Base-by-base conservation (phyloP, 768 basidiomycete genomes). In the Boletus huronensis region DNA sequence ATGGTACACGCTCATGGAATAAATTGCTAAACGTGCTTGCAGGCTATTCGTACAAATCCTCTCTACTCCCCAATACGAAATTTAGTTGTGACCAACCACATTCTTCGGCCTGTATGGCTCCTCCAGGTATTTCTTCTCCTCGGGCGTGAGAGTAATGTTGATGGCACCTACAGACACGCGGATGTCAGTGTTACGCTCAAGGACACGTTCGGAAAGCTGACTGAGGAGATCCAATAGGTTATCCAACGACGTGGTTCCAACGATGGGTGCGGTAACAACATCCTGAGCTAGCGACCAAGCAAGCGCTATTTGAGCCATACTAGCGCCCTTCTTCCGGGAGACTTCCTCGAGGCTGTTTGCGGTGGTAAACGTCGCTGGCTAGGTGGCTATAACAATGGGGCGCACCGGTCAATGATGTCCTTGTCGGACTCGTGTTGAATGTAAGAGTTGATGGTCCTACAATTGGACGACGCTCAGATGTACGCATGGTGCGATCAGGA, bases 31-130 rank as follows among this genome's bases (percentile, higher is more conserved):
- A 9, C 29, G 0, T 44, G 14, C 13, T 29, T 13, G 19, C 36
- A 19, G 19, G 17, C n/a, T 55, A 55, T 19, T 36, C 28, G 14
- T 43, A 31, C 53, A 17, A n/a, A n/a, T 23, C 1, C 9, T 35
- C 26, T 14, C 13, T 13, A 11, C 10, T 47, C 13, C 7, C 11
- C n/a, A 23, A 14, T 11, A 21, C 10, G 16, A 17, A 26, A 17
- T 36, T 71, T 58, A 75, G 16, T 40, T 41, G 62, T 82, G 79
- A 11, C 83, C 81, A n/a, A 78, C 61, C 16, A 82, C 68, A 1
- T 55, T 57, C 53, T 73, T 48, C 5, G 55, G 19, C 26, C 32
- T 40, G 44, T 56, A 55, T n/a, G 55, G 53, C 47, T 54, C 55
- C 25, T 55, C 54, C 21, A 55, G 13, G 31, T 56, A 56, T 35